Conservation (phyloP, 2,329 filamentous ascomycete species). For the Parasarocladium wereldwijsianum region DNA sequence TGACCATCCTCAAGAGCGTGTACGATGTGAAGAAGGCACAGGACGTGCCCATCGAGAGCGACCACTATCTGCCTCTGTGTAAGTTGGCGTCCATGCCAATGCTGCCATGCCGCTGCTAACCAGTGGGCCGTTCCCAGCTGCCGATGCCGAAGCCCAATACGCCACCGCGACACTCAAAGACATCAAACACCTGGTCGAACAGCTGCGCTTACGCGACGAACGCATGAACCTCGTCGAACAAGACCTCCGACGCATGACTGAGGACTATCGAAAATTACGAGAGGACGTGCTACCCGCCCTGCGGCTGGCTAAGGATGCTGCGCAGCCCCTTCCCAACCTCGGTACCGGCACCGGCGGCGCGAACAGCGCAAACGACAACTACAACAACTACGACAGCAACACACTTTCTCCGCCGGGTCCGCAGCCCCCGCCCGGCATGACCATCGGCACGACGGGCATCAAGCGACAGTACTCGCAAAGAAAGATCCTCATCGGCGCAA, state of each 20-base stretch:
- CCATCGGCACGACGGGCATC: constrained; percentile 35
- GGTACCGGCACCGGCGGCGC: constrained; percentile 12
- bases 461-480: constrained; percentile 64
- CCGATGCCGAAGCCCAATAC: constrained; percentile 76
- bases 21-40: constrained; percentile 95
- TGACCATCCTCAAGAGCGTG: constrained; percentile 89
- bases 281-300: constrained; percentile 87
- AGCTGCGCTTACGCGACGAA: constrained; percentile 80
- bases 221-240: constrained; percentile 71
- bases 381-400: constrained; percentile 30
- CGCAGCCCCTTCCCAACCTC: constrained; percentile 62
- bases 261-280: constrained; percentile 76
- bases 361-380: constrained; percentile 12
- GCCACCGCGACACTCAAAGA: constrained; percentile 84
- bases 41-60: constrained; percentile 77
- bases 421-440: constrained; percentile 35
- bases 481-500: constrained; percentile 55
- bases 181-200: constrained; percentile 78
- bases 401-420: constrained; percentile 38
- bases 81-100: constrained; percentile 12
- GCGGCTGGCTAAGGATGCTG: constrained; percentile 80
- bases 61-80: constrained; percentile 91
- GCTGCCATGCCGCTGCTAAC: not conserved
- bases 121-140: constrained; percentile 39
- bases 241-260: constrained; percentile 68